Conservation (phyloP, 2,329 filamentous ascomycete species). For the Ceratocystis alfenasii region DNA sequence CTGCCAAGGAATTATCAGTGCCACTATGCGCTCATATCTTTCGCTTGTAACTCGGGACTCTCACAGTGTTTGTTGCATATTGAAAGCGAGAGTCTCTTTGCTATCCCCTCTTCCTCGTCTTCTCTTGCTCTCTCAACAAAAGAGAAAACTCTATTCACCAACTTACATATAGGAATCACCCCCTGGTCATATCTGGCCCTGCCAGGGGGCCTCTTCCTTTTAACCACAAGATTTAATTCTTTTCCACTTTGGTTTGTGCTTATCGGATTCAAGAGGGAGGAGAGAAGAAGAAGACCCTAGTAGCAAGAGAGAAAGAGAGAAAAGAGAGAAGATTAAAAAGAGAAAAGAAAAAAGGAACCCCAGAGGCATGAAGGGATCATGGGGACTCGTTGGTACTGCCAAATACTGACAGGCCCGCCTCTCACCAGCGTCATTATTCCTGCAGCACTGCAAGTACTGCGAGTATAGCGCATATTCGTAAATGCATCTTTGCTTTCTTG, state of each 20-base stretch:
- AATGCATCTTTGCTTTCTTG: not conserved
- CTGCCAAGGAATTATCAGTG: constrained; percentile 1
- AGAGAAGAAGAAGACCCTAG: not conserved
- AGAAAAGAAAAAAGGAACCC: not conserved
- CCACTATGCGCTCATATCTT: not conserved
- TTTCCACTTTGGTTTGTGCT: constrained; percentile 8
- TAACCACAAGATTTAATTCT: not conserved
- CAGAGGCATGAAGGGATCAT: not conserved
- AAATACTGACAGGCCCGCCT: constrained; percentile 3
- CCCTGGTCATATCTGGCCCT: not conserved
- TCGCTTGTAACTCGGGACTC: not conserved
- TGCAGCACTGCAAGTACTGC: not conserved
- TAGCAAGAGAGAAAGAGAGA: not conserved
- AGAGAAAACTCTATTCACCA: not conserved
- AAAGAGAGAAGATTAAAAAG: not conserved
- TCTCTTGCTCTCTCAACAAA: not conserved
- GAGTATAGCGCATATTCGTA: no score
- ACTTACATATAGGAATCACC: not conserved
- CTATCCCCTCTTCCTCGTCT: not conserved
- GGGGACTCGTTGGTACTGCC: not conserved
- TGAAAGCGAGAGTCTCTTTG: not conserved
- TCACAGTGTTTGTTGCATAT: not conserved
- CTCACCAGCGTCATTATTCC: constrained; percentile 5
- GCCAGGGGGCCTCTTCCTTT: constrained; percentile 1
- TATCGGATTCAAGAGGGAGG: not conserved